A percentile compares a stretch with the other conserved stretches of the same genome.
Evolutionary conservation across 1,284 basidiomycete species (phyloP).

Genomic region (Xerocomus nothofagi): DNA sequence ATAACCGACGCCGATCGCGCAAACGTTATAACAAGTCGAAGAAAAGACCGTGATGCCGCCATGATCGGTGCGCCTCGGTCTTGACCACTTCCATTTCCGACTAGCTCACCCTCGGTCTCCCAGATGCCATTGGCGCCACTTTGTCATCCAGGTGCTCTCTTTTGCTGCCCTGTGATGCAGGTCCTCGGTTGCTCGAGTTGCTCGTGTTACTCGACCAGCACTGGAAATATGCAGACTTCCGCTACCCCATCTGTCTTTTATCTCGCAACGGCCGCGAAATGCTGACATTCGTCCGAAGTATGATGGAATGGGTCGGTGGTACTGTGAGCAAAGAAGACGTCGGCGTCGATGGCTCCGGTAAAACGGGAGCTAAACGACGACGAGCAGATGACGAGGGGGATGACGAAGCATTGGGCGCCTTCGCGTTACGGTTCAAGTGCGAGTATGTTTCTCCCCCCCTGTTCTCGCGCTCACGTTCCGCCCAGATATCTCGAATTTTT

Average conservation of each 20-base stretch:
- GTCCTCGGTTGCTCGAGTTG: constrained; percentile 90
- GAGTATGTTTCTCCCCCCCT: constrained; percentile 13
- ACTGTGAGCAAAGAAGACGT: constrained; percentile 89
- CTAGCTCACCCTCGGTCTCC: constrained; percentile 7
- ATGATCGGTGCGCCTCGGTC: constrained; percentile 66
- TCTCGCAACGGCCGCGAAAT: constrained; percentile 92
- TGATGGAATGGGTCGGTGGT: constrained; percentile 99
- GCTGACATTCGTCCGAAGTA: constrained; percentile 90
- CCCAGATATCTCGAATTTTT: constrained; percentile 88
- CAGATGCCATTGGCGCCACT: constrained; percentile 75
- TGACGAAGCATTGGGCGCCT: constrained; percentile 74
- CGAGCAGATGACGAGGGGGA: constrained; percentile 65
- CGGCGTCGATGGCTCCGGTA: constrained; percentile 65
- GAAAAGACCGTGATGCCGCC: constrained; percentile 89
- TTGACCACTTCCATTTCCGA: background rate
- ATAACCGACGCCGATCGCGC: constrained; percentile 92
- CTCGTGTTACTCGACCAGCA: constrained; percentile 96
- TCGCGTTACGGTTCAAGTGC: constrained; percentile 74
- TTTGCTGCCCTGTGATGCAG: constrained; percentile 91
- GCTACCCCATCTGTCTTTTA: constrained; percentile 88
- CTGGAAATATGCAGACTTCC: constrained; percentile 86
- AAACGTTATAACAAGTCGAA: constrained; percentile 78
- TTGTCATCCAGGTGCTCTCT: constrained; percentile 77
- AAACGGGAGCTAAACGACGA: constrained; percentile 56
- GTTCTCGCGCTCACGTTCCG: constrained; percentile 6